These are phyloP conservation scores for Rhizoclosmatium sp. DNA, from an alignment of 192 early-diverging fungal species.

Conservation along the genomic window DNA sequence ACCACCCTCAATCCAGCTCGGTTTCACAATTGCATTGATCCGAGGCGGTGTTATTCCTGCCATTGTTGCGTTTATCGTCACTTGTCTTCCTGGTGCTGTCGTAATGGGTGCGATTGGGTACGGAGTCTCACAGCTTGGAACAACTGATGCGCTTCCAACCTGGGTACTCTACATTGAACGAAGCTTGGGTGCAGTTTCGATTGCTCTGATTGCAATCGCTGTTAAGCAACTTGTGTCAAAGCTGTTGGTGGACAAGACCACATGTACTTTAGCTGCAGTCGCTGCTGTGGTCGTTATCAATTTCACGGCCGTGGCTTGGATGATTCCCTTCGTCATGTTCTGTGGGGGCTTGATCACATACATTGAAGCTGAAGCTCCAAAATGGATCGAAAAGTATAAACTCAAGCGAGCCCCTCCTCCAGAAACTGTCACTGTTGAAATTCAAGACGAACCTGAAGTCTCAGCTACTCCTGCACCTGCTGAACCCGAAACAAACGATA, in stretches of 20 bases:
- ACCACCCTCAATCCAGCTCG: constrained; percentile 61
- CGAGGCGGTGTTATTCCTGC: constrained; percentile 58
- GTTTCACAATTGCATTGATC: constrained; percentile 60
- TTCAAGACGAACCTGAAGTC: not conserved
- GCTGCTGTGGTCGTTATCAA: constrained; percentile 43
- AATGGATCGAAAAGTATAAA: not conserved
- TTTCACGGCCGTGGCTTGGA: constrained; percentile 46
- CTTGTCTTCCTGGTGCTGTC: constrained; percentile 58
- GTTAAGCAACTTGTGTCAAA: constrained; percentile 43
- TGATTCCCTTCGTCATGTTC: constrained; percentile 66
- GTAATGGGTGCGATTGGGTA: constrained; percentile 59
- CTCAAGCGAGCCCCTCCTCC: not conserved
- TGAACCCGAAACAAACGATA: not conserved
- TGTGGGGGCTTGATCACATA: constrained; percentile 50
- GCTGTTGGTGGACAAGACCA: constrained; percentile 30
- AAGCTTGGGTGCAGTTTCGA: constrained; percentile 59
- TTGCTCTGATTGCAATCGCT: constrained; percentile 71
- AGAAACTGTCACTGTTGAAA: too few species aligned
- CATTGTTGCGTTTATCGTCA: constrained; percentile 50
- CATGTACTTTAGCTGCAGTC: constrained; percentile 20
- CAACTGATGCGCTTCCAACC: not conserved
- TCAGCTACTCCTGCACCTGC: not conserved
- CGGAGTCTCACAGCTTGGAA: constrained; percentile 29
- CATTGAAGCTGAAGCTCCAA: constrained; percentile 17
- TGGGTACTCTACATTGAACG: constrained; percentile 62